Percentiles rank a stretch among this genome's conserved stretches.
Evolutionary conservation across 805 yeast genomes (phyloP).

Genomic region (Barnettozyma siamensis): DNA sequence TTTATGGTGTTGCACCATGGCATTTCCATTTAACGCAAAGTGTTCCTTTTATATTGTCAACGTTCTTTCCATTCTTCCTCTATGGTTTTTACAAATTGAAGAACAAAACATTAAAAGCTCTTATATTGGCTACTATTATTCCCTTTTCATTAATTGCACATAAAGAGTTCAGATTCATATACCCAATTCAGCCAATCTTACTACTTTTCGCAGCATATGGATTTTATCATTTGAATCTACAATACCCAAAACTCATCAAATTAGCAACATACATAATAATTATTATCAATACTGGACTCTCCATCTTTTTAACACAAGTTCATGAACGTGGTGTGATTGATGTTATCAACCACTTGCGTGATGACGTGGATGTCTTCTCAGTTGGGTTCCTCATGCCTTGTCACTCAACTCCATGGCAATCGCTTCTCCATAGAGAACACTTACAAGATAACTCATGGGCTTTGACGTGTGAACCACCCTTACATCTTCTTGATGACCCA

Average conservation of each 20-base stretch:
- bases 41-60: conserved; percentile 67
- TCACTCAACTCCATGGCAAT: conserved; percentile 95
- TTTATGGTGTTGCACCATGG: conserved; percentile 83
- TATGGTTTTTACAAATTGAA: conserved; percentile 32
- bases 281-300: conserved; percentile 36
- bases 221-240: conserved; percentile 19
- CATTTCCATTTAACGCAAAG: conserved; percentile 83
- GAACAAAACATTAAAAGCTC: conserved; percentile 23
- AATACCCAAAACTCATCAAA: conserved; percentile 15
- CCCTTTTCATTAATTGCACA: conserved; percentile 68
- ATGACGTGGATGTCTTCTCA: conserved; percentile 35
- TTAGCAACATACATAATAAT: conserved; percentile 20
- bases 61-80: conserved; percentile 57
- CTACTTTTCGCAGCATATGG: conserved; percentile 43
- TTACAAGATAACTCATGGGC: conserved; percentile 51
- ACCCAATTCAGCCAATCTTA: conserved; percentile 75
- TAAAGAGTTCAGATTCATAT: conserved; percentile 87
- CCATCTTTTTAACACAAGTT: conserved; percentile 49
- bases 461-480: conserved; percentile 89
- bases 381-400: conserved; percentile 91
- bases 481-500: conserved; percentile 29
- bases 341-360: conserved; percentile 49
- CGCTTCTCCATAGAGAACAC: conserved; percentile 61
- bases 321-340: conserved; percentile 87
- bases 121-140: conserved; percentile 39